A percentile compares a stretch with the other conserved stretches of the same genome.
Conservation (phyloP, 805 yeast genomes). For the Candida peoriensis region DNA sequence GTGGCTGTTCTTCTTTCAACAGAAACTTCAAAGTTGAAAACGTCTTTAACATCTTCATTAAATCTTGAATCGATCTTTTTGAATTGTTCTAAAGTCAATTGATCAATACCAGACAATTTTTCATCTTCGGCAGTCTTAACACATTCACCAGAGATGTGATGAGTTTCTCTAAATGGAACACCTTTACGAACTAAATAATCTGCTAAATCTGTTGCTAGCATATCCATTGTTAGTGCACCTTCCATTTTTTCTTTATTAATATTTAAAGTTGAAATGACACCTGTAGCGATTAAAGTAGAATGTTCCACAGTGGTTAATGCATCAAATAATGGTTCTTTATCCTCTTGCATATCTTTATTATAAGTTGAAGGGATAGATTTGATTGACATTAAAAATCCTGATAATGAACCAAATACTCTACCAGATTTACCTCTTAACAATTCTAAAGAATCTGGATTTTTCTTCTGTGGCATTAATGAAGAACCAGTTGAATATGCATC, state of each 20-base stretch:
- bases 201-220: conserved; percentile 98
- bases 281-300: conserved; percentile 91
- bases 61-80: conserved; percentile 77
- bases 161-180: conserved; percentile 98
- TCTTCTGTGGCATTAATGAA: conserved; percentile 98
- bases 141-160: conserved; percentile 97
- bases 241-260: conserved; percentile 76
- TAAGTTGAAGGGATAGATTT: conserved; percentile 98
- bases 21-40: conserved; percentile 88
- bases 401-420: conserved; percentile 89
- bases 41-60: conserved; percentile 70
- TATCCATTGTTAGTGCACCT: conserved; percentile 92
- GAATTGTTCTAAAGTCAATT: conserved; percentile 73
- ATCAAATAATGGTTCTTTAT: conserved; percentile 97
- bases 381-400: conserved; percentile 94
- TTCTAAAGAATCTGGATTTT: conserved; percentile 95
- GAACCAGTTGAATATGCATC: conserved; percentile 99
- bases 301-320: conserved; percentile 86
- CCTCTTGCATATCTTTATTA: conserved; percentile 98
- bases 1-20: conserved; percentile 96
- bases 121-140: conserved; percentile 85
- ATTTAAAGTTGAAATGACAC: conserved; percentile 83
- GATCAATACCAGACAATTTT: conserved; percentile 77
- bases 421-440: conserved; percentile 95
- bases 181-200: conserved; percentile 97